Percentiles rank a stretch among this genome's conserved stretches.
These are phyloP conservation scores for Neopestalotiopsis sp. DNA, from an alignment of 2,329 filamentous ascomycete species.

Conservation along the genomic window DNA sequence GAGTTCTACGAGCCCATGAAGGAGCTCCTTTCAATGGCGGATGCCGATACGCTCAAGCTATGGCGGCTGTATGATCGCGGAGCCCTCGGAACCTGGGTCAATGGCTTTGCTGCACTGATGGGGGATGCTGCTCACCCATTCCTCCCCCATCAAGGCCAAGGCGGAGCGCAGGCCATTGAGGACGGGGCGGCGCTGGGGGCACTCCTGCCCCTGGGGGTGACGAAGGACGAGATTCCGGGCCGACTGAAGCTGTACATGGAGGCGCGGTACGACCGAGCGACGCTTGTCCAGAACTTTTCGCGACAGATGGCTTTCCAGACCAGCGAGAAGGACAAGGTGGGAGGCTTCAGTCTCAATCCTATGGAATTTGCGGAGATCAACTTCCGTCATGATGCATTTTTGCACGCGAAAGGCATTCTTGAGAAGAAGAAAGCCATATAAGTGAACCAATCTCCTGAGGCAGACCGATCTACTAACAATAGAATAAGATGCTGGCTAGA, in stretches of 20 bases:
- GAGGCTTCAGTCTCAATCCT: no score
- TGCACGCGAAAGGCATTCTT: no score
- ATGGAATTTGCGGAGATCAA: no score
- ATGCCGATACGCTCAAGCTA: not conserved
- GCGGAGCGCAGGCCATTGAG: not conserved
- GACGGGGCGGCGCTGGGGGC: not conserved
- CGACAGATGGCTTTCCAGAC: no score
- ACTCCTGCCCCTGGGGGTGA: not conserved
- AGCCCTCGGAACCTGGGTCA: not conserved
- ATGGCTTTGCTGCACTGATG: not conserved
- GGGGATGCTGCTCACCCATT: not conserved
- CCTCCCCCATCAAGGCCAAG: not conserved
- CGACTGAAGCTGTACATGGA: not conserved
- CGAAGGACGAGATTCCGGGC: not conserved
- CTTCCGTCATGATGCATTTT: no score
- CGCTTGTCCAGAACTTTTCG: not conserved
- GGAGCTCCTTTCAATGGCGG: not conserved
- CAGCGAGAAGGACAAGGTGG: no score
- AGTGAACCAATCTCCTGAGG: no score
- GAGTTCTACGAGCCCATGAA: no score
- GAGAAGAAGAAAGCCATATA: no score
- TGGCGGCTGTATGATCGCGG: not conserved
- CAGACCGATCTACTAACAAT: no score
- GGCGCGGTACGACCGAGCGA: not conserved
- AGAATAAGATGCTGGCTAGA: no score